Evolutionary conservation across 2,329 filamentous ascomycete genomes (phyloP).

Genomic region (Paecilomyces dactylethromorphus): DNA sequence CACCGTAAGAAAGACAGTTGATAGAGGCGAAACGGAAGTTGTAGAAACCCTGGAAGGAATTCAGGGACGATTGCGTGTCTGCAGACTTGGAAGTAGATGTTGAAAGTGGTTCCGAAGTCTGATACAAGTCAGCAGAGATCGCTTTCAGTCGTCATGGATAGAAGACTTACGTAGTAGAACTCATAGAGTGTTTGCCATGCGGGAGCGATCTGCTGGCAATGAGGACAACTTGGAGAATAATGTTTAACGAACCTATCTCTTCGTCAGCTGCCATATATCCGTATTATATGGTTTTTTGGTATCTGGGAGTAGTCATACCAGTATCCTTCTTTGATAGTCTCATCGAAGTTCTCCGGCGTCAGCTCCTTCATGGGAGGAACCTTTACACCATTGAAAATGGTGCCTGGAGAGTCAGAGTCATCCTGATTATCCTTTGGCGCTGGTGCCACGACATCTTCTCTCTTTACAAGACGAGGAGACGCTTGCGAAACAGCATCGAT

Average conservation of each 20-base stretch:
- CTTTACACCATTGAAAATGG: constrained; percentile 45
- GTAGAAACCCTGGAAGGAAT: constrained; percentile 74
- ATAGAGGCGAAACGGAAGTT: constrained; percentile 81
- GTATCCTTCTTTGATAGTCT: constrained; percentile 45
- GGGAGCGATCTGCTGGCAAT: constrained; percentile 75
- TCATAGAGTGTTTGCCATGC: constrained; percentile 90
- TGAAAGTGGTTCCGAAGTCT: constrained; percentile 69
- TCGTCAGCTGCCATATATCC: not conserved
- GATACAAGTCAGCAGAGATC: constrained; percentile 10
- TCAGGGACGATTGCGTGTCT: constrained; percentile 46
- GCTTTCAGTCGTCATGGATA: constrained; percentile 3
- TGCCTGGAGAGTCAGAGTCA: constrained; percentile 21
- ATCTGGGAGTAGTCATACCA: constrained; percentile 32
- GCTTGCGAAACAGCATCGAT: constrained; percentile 2
- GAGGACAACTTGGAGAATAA: constrained; percentile 51
- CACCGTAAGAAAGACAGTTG: constrained; percentile 77
- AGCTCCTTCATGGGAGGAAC: constrained; percentile 47
- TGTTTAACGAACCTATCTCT: constrained; percentile 45
- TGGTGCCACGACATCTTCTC: constrained; percentile 10
- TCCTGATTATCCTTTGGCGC: constrained; percentile 5
- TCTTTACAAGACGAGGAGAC: constrained; percentile 19
- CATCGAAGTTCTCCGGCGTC: constrained; percentile 41
- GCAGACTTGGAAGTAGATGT: constrained; percentile 44
- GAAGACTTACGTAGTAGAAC: constrained; percentile 59
- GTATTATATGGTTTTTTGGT: not conserved